phyloP scores from a whole-genome alignment of 768 basidiomycete species.

The Pulveroboletus ravenelii region DNA sequence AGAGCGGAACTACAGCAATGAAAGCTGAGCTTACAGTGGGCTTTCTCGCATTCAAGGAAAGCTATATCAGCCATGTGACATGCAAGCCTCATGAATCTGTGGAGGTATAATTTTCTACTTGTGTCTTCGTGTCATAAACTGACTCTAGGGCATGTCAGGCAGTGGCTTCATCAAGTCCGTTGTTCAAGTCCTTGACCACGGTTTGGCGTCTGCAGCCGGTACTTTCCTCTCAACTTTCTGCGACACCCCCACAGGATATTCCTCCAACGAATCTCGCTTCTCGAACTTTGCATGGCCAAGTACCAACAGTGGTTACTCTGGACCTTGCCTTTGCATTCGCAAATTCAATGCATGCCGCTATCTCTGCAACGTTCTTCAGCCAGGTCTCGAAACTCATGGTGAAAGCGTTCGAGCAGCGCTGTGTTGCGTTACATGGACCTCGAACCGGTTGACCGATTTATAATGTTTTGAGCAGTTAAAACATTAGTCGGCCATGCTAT shows the following conservation, averaged over 20 bases:
- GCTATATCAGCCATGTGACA: slow-evolving; percentile 80
- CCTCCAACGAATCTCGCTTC: background rate
- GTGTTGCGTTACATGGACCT: slow-evolving; percentile 63
- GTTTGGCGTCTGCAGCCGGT: slow-evolving; percentile 71
- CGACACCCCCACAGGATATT: slow-evolving; percentile 7
- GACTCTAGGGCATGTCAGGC: slow-evolving; percentile 44
- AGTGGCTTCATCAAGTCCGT: slow-evolving; percentile 61
- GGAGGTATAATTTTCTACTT: slow-evolving; percentile 38
- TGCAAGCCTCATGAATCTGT: slow-evolving; percentile 77
- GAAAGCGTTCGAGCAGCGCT: slow-evolving; percentile 86
- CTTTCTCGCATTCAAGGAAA: slow-evolving; percentile 83
- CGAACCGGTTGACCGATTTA: slow-evolving; percentile 19
- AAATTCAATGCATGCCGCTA: slow-evolving; percentile 76
- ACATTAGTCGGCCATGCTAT: background rate
- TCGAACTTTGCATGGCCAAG: slow-evolving; percentile 17
- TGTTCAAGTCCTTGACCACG: slow-evolving; percentile 70
- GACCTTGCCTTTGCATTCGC: slow-evolving; percentile 85
- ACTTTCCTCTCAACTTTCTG: slow-evolving; percentile 38
- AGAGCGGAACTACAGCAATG: slow-evolving; percentile 44
- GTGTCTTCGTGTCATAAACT: background rate
- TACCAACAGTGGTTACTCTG: slow-evolving; percentile 77
- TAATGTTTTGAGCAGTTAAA: background rate
- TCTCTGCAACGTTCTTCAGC: slow-evolving; percentile 83
- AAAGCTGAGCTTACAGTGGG: slow-evolving; percentile 86
- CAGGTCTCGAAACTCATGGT: slow-evolving; percentile 88